Conservation (phyloP, 441 rosid genomes). For the Bocquillonia castaneifolia region DNA sequence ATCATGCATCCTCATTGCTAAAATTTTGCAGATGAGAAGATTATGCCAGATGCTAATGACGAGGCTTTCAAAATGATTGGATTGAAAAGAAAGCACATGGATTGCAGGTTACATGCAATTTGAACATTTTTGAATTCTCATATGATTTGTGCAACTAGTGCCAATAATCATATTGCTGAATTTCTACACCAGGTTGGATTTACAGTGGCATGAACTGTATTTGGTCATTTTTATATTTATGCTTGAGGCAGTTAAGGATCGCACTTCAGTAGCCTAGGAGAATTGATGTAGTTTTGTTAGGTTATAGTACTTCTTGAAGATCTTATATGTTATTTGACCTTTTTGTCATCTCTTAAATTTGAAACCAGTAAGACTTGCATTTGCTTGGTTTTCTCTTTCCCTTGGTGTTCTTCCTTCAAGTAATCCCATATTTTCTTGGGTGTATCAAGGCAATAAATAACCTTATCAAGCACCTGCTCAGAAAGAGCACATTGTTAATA, state of each 20-base stretch:
- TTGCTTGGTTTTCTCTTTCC: too few relatives aligned
- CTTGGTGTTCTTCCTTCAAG: too few relatives aligned
- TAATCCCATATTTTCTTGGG: too few relatives aligned
- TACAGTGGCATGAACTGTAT: not conserved
- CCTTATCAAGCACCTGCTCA: too few relatives aligned
- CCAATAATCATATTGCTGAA: not conserved
- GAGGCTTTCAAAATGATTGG: slow-evolving; percentile 42
- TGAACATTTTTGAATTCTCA: not conserved
- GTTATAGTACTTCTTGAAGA: not conserved
- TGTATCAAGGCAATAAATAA: too few relatives aligned
- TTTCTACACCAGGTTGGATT: not conserved
- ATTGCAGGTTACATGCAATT: slow-evolving; percentile 50
- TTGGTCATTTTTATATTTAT: not conserved
- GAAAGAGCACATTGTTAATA: too few relatives aligned
- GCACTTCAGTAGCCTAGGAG: not conserved
- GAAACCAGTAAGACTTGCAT: too few relatives aligned
- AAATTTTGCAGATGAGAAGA: slow-evolving; percentile 44
- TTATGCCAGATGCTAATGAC: slow-evolving; percentile 31
- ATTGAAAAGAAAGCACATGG: slow-evolving; percentile 54
- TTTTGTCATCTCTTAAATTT: not conserved
- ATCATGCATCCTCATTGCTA: slow-evolving; percentile 19
- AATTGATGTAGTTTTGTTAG: not conserved
- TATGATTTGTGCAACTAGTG: not conserved
- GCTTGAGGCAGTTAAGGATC: not conserved
- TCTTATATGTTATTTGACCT: not conserved